These are phyloP conservation scores for Clavaria fumosa DNA, from an alignment of 768 basidiomycete genomes.

Conservation along the genomic window DNA sequence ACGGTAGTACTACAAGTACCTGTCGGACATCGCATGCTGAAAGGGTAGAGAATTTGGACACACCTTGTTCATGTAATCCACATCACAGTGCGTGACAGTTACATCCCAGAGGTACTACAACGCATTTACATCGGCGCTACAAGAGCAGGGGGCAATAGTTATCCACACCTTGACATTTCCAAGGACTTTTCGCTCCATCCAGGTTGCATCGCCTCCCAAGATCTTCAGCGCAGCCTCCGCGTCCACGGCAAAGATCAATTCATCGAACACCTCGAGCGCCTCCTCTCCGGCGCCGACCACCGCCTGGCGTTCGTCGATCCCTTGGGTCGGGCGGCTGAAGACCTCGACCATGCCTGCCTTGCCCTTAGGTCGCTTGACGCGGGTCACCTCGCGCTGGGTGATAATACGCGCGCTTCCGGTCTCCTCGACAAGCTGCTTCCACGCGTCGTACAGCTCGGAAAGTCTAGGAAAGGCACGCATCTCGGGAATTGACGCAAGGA, in stretches of 20 bases:
- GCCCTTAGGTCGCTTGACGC: constrained; percentile 13
- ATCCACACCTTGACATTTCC: constrained; percentile 17
- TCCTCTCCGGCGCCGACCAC: constrained; percentile 18
- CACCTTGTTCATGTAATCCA: constrained; percentile 31
- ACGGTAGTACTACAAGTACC: constrained; percentile 26
- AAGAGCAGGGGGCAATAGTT: background rate
- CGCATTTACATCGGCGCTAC: background rate
- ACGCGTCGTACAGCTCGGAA: constrained; percentile 15
- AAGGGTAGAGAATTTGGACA: background rate
- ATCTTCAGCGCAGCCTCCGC: constrained; percentile 16
- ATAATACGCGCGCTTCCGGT: constrained; percentile 15
- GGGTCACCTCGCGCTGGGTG: constrained; percentile 16
- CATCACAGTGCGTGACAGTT: constrained; percentile 36
- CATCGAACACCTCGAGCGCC: constrained; percentile 14
- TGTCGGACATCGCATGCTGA: background rate
- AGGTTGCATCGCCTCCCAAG: constrained; percentile 15
- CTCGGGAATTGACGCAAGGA: constrained; percentile 17
- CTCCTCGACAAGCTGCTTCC: constrained; percentile 17
- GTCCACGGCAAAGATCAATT: constrained; percentile 17
- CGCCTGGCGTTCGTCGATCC: constrained; percentile 16
- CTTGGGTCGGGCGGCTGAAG: constrained; percentile 16
- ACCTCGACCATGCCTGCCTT: constrained; percentile 14
- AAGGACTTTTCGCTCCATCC: constrained; percentile 18
- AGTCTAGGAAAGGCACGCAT: constrained; percentile 19
- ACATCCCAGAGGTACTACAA: constrained; percentile 26